Conservation (phyloP, 2,329 filamentous ascomycete species). For the Botrytis sinoallii region DNA sequence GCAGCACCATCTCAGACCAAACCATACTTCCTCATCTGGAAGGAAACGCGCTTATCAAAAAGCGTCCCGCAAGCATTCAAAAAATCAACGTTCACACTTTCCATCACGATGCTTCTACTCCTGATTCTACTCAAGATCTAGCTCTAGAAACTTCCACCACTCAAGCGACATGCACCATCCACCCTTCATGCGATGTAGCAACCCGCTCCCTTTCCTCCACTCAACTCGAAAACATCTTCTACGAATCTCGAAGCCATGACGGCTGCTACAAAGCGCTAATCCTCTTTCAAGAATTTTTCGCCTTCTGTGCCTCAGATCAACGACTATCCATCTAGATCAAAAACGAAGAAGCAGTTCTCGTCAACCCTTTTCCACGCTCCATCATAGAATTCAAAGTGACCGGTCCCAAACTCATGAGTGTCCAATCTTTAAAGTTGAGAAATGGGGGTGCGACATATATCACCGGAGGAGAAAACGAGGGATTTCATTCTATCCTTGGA, state of each 20-base stretch:
- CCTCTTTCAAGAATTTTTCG: slow-evolving; percentile 15
- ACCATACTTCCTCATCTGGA: background rate
- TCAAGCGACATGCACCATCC: background rate
- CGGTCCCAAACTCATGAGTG: background rate
- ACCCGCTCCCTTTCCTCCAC: background rate
- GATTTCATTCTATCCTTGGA: background rate
- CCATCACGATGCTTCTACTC: background rate
- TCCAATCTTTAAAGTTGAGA: background rate
- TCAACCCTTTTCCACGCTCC: background rate
- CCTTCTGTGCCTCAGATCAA: slow-evolving; percentile 12
- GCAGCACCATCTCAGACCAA: background rate
- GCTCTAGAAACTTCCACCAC: too few species aligned
- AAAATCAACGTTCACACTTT: background rate
- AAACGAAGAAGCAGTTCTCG: background rate
- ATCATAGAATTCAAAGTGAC: background rate
- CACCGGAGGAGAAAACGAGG: background rate
- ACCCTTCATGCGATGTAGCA: background rate
- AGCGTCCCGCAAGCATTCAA: background rate
- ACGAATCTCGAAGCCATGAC: slow-evolving; percentile 16
- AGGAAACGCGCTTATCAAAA: background rate
- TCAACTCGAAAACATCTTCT: slow-evolving; percentile 11
- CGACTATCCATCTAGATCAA: slow-evolving; percentile 2
- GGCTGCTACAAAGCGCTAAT: slow-evolving; percentile 17
- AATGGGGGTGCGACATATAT: background rate
- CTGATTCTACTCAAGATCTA: background rate